Evolutionary conservation across 805 yeast genomes (phyloP), one percentile per base, ranked within the genome.

Genomic region (Candida caryicola): DNA sequence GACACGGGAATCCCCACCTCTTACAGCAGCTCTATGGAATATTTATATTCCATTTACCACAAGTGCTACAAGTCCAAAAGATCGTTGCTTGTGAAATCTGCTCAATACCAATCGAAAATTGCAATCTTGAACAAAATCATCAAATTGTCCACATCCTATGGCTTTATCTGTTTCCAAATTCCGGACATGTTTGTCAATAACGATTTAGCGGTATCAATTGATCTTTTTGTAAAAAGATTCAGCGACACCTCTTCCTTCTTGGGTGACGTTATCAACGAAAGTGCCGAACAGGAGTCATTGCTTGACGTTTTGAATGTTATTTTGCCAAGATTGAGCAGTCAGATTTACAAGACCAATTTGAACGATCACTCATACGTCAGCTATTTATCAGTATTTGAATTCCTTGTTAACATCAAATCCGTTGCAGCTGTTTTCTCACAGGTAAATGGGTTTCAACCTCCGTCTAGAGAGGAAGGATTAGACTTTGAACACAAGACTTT

Each of bases 261-360:
- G 37, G 58, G 70, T 3, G 82, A 78, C 31, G 68, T 85, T 21
- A 56, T 85, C 12, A 60, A 67, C 23, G 69, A 80, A 39, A 76
- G 90, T 7, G 67, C 73, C 17, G 85, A 81, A 39, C 88, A 85
- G 51, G 95, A 81, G 1, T 66, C 81, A 0, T 56, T 82, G 5
- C 46, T 76, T 5, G 93, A 82, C 14, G 66, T 86, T 23, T 59
- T 83, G 42, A 73, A 76, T 42, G 66, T 74, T 4, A 60, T 85
- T 16, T 52, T 77, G 13, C 80, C 81, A 2, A 47, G 50, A 10
- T 42, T 77, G 33, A 69, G 78, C 10, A 46, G 50, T 23, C 59
- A 54, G 36, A 64, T 66, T 23, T 56, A 63, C 34, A 44, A 46
- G 4, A 41, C 70, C 27, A 77, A 78, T 54, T 54, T 77, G 41